Base-by-base conservation (phyloP, 306 rosid species). In the Vicia villosa region DNA sequence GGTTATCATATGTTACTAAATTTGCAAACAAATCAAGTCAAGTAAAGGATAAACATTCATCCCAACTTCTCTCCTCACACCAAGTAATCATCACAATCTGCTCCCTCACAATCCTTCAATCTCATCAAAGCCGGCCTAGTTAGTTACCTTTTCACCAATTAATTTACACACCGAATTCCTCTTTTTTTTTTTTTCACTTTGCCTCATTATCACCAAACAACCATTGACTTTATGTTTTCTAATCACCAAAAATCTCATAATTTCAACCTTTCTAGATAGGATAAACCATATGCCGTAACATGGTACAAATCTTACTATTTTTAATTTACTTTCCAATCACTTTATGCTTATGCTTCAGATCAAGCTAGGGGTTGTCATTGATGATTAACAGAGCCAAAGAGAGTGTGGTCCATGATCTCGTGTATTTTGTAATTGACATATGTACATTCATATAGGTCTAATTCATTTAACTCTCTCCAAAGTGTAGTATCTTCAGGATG, bases 1-100 rank as follows among this genome's bases (percentile, higher is more conserved):
- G 63, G 82, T 83, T 88, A 86, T 63, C 79, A 86, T 88, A 85
- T 87, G 87, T 87, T 87, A 85, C 84, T 79, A 26, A 76, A 77
- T 79, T 83, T 77, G 79, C 82, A 83, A 84, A 82, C 83, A 84
- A 83, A 85, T 80, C 77, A 79, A 75, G 69, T 77, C 20, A 40
- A 66, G 15, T 32, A 6, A 6, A 5, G 28, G 28, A 24, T 24
- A 24, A 2, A 24, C 28, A 32, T 32, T 32, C 1, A 32, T 32
- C 6, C 2, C 8, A 32, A 30, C 5, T 28, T 28, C 32, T 5
- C 32, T 28, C 32, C 32, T 28, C 32, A 28, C 0, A 28, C 5
- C 4, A 28, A 28, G 3, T 28, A 66, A 38, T 66, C 58, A 72
- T 72, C 78, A 73, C 52, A 51, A 64, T 41, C 57, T 63, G 45